Conservation (phyloP, 2,329 filamentous ascomycete genomes). For the Fusarium temperatum region DNA sequence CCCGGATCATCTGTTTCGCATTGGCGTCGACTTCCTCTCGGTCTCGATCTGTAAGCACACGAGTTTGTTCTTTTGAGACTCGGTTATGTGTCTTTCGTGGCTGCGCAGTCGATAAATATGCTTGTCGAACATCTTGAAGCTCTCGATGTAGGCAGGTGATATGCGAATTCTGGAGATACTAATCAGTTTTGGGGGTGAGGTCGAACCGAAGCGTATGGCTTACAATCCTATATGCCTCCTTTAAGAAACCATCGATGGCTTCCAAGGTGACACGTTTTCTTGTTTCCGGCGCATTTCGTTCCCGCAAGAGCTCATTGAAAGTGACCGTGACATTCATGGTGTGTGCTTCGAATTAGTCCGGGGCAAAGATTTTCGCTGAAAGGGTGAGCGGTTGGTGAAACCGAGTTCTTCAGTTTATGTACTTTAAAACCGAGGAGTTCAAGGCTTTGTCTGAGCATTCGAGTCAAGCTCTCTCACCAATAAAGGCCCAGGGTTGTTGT, state of each 20-base stretch:
- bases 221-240: slow-evolving; percentile 94
- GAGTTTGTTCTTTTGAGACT: slow-evolving; percentile 55
- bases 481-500: slow-evolving; percentile 32
- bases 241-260: slow-evolving; percentile 84
- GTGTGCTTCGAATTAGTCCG: slow-evolving; percentile 20
- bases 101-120: slow-evolving; percentile 86
- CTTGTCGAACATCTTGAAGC: slow-evolving; percentile 83
- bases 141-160: slow-evolving; percentile 83
- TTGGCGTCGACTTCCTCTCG: slow-evolving; percentile 88
- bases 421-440: neutral
- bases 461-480: slow-evolving; percentile 16
- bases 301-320: slow-evolving; percentile 74
- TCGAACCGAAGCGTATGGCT: slow-evolving; percentile 44
- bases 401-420: neutral
- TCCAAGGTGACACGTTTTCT: slow-evolving; percentile 54
- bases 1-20: slow-evolving; percentile 84
- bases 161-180: slow-evolving; percentile 74
- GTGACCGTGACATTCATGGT: slow-evolving; percentile 71
- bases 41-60: slow-evolving; percentile 79
- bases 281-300: slow-evolving; percentile 62
- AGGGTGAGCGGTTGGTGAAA: neutral
- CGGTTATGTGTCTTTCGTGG: slow-evolving; percentile 66
- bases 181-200: slow-evolving; percentile 24
- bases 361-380: slow-evolving; percentile 1
- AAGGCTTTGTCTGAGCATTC: slow-evolving; percentile 16